Base-by-base conservation (phyloP, 2,329 filamentous ascomycete genomes). In the Tympanopsis confertula region DNA sequence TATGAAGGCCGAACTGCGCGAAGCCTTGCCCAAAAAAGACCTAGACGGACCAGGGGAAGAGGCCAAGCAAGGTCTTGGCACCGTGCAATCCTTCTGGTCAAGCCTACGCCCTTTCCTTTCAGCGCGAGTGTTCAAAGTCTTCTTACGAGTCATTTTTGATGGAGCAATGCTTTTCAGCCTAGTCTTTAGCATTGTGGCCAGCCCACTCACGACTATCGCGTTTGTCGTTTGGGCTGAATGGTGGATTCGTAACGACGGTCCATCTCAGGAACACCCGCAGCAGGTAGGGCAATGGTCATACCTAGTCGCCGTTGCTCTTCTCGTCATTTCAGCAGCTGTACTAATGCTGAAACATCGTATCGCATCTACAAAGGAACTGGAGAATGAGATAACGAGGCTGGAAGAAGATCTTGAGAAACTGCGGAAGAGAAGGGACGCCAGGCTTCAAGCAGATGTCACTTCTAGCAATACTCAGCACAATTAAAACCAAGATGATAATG, bases 191-290 rank as follows among this genome's bases (percentile, higher is more conserved):
- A 52, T 56, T 39, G 43, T 56, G 5, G 38, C 52, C 20, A 54
- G 50, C 12, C 53, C 52, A 0, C 36, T 56, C 1, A 54, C 51
- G 0, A 46, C 49, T 1, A 44, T 56, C 5, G 53, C 51, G 0
- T 56, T 56, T 35, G 47, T 56, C 1, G 40, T 43, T 5, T 56
- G 52, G 51, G 50, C 52, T n/a, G 53, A 56, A 36, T 51, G 45
- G 37, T 53, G 47, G 39, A 54, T 56, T 5, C 37, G 44, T 20
- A 44, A 50, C 12, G 53, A 56, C 29, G 51, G 52, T 1, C 47
- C 50, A 1, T 42, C 46, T 0, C 45, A 50, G 20, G 53, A 56
- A 37, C 45, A 41, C 26, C 47, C 50, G 1, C 42, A 47, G 15
- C 52, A 56, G 30, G 53, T 56, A 12, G 53, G 51, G 5, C 53